phyloP scores from a whole-genome alignment of 1,284 basidiomycete species.

The Ustilago vetiveriae region DNA sequence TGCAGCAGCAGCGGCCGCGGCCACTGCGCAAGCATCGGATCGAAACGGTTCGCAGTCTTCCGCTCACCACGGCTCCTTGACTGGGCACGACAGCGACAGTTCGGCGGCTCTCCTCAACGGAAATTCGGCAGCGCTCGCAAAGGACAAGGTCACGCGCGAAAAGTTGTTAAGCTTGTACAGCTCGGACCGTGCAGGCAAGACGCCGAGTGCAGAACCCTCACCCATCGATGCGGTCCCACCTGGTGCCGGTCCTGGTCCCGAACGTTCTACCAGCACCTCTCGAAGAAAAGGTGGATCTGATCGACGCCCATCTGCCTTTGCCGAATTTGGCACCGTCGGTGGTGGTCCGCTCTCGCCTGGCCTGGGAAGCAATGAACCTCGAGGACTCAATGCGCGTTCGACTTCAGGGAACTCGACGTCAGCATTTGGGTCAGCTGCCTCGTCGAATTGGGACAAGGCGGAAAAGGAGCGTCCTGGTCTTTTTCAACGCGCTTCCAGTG shows the following conservation, averaged over 20 bases:
- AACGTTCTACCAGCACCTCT: constrained; percentile 36
- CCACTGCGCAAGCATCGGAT: constrained; percentile 30
- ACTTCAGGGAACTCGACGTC: constrained; percentile 32
- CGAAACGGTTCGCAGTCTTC: constrained; percentile 22
- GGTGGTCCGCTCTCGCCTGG: constrained; percentile 35
- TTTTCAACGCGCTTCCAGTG: constrained; percentile 51
- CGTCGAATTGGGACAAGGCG: constrained; percentile 38
- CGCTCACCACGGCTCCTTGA: constrained; percentile 8
- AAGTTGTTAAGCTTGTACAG: constrained; percentile 57
- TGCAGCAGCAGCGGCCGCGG: constrained; percentile 52
- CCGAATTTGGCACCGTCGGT: constrained; percentile 27
- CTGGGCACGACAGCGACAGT: constrained; percentile 19
- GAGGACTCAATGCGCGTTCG: constrained; percentile 52
- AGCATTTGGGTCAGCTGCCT: constrained; percentile 28
- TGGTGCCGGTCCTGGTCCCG: constrained; percentile 12
- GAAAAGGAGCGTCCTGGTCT: constrained; percentile 52
- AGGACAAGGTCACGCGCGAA: constrained; percentile 47
- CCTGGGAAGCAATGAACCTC: constrained; percentile 34
- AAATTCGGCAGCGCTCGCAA: constrained; percentile 23
- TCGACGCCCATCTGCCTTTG: constrained; percentile 32
- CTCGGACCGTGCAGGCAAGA: constrained; percentile 40
- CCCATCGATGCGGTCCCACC: constrained; percentile 24
- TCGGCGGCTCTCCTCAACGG: constrained; percentile 33
- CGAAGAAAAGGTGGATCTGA: constrained; percentile 37
- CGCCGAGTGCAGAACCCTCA: constrained; percentile 25